Base-by-base conservation (phyloP, 2,329 filamentous ascomycete genomes). In the Rutstroemia sp. region DNA sequence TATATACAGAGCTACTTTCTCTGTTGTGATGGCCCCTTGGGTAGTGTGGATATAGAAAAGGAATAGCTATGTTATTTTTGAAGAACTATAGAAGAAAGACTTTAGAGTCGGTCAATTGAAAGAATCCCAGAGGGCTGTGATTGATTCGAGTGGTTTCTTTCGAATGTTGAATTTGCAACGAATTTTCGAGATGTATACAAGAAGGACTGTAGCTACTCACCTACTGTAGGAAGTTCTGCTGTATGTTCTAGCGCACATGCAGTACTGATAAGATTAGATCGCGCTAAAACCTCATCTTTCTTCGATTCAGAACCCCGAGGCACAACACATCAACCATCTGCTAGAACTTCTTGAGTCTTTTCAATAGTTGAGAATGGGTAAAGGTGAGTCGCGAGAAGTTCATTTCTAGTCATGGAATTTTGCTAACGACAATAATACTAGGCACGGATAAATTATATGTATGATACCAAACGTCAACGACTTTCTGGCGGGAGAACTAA, bases 371-470 rank as follows among this genome's bases (percentile, higher is more conserved):
- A 61, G 57, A 57, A 67, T 67, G 65, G 65, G 65, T 14, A 67
- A 67, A 64, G 64, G 65, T 66, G 48, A 54, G 63, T 58, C 53
- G 56, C 56, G 46, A 42, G 42, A 55, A 4, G 9, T 42, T 4
- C 16, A 4, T 39, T 10, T 18, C 18, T 8, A 18, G 12, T 27
- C 8, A 38, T 41, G 19, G 21, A 16, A 44, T 21, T 34, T 21
- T 48, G 9, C 52, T 57, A 49, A 59, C 47, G 14, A 30, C 41
- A 37, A 10, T 10, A 34, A 6, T 25, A 9, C n/a, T 8, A 55
- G 76, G 75, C 58, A 81, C 79, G 25, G 79, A 82, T 67, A 82
- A 82, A 65, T 73, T 82, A 56, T 67, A 67, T 27, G 64, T 66
- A 63, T 39, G 63, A 59, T 49, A 19, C 10, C 12, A 34, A 23